Evolutionary conservation across 495 filamentous ascomycete species (phyloP), one percentile per base, ranked within the genome.

Genomic region (Saxispiralis lemnorum): DNA sequence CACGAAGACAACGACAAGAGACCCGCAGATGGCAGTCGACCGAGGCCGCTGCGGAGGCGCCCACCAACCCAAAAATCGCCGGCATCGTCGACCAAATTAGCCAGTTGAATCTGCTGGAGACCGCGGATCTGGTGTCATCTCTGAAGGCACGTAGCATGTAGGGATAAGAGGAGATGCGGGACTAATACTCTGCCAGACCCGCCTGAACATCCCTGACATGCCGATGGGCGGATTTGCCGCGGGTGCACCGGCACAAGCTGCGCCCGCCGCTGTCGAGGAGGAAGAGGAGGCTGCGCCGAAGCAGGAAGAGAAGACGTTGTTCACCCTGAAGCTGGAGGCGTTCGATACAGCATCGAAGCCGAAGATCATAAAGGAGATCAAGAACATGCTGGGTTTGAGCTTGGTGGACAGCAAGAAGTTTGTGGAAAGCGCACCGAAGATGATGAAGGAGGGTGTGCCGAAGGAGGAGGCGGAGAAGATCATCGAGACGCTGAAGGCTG

Each of bases 351-450:
- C 58, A 12, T 67, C 89, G 44, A 99, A 99, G 69, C 84, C 92
- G 43, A 99, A 99, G 76, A 67, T 99, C 45, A 99, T 99, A 68
- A 99, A 99, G 74, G 89, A 99, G 71, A 78, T 99, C 64, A 99
- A 99, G 76, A 73, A 71, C 54, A 72, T 99, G 72, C 70, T 99
- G 41, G 89, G 92, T 4, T 63, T 99, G 62, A 92, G 83, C 59
- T 71, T 99, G 64, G 89, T 99, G 53, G 89, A 99, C 64, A 93
- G 85, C 66, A 99, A 99, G 79, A 99, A 99, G 72, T 99, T 99
- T 64, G 89, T 96, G 52, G 89, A 99, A 72, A 81, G 80, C 54
- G 83, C 79, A 59, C 89, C 89, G 51, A 99, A 99, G 82, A 66
- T 82, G 56, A 78, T 99, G 83, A 96, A 93, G 77, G 89, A 99